Percentiles rank a stretch among this genome's conserved stretches.
Conservation (phyloP, 768 basidiomycete genomes). For the Asterophora lycoperdoides region DNA sequence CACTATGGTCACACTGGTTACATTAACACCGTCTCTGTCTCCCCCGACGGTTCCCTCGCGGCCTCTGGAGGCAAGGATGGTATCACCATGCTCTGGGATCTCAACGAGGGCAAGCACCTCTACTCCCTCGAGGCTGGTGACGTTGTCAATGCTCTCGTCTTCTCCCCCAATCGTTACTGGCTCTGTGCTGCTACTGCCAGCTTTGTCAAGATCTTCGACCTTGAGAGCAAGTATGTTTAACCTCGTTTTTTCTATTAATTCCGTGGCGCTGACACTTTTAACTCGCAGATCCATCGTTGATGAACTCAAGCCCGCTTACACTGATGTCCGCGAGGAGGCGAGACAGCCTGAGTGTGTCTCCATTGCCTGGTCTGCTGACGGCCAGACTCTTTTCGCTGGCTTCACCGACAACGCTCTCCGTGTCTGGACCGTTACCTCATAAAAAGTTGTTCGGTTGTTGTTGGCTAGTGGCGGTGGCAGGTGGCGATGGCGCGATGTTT, state of each 20-base stretch:
- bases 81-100: slow-evolving; percentile 99
- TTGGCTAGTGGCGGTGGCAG: slow-evolving; percentile 10
- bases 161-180: slow-evolving; percentile 99
- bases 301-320: slow-evolving; percentile 95
- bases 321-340: slow-evolving; percentile 64
- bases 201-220: slow-evolving; percentile 98
- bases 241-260: neutral
- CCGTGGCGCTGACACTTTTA: slow-evolving; percentile 1
- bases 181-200: slow-evolving; percentile 96
- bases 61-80: slow-evolving; percentile 99
- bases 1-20: slow-evolving; percentile 99
- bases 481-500: slow-evolving; percentile 16
- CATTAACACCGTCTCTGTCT: slow-evolving; percentile 98
- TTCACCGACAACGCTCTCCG: slow-evolving; percentile 94
- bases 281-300: slow-evolving; percentile 85
- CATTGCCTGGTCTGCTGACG: slow-evolving; percentile 97
- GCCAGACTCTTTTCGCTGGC: slow-evolving; percentile 95
- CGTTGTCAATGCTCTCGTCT: slow-evolving; percentile 97
- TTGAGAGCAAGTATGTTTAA: slow-evolving; percentile 91
- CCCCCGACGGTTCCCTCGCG: slow-evolving; percentile 97
- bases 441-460: slow-evolving; percentile 28
- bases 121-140: slow-evolving; percentile 99
- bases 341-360: slow-evolving; percentile 91
- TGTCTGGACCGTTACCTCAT: slow-evolving; percentile 82
- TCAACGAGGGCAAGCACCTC: slow-evolving; percentile 99